Evolutionary conservation across 2,329 filamentous ascomycete species (phyloP), one percentile per base, ranked within the genome.

Genomic region (Drechslerella stenobrocha): DNA sequence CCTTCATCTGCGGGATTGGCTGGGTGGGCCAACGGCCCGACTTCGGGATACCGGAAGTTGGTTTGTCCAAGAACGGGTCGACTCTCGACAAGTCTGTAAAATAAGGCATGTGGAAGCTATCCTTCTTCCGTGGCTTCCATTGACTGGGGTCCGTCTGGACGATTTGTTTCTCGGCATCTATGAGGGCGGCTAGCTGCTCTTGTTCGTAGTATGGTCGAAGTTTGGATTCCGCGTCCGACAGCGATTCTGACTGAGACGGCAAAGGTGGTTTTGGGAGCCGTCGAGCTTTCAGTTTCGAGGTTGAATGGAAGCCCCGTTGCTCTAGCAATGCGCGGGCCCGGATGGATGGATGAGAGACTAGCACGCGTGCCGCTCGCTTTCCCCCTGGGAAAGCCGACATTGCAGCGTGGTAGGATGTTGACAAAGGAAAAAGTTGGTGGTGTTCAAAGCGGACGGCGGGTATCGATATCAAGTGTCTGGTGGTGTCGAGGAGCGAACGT

Each of bases 51-150:
- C 61, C 64, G 2, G 37, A 59, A n/a, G 57, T 26, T 1, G 52
- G 40, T n/a, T 59, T 69, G 20, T 73, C 72, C 35, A 73, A 69
- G 8, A 73, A 60, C 1, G 72, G 71, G 48, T 73, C 72, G 44
- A 71, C 34, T 45, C 59, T 51, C 0, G 72, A 59, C 22, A 73
- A 58, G 61, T 73, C 72, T 46, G 69, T 70, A 57, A 73, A 69
- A 64, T 73, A 73, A 3, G 35, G 30, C 6, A 73, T 44, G 4
- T 45, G 45, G 55, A 71, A 71, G 3, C 67, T 47, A 51, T 73
- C 72, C 37, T 51, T 56, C 26, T 46, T 48, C 23, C 63, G 40
- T n/a, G 50, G 55, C 32, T 56, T 67, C 63, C 55, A 67, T n/a
- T 22, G 42, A 3, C 5, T 44, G 23, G 42, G 45, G 7, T 15